Evolutionary conservation across 768 basidiomycete genomes (phyloP).

Genomic region (Dentipellis sp.): DNA sequence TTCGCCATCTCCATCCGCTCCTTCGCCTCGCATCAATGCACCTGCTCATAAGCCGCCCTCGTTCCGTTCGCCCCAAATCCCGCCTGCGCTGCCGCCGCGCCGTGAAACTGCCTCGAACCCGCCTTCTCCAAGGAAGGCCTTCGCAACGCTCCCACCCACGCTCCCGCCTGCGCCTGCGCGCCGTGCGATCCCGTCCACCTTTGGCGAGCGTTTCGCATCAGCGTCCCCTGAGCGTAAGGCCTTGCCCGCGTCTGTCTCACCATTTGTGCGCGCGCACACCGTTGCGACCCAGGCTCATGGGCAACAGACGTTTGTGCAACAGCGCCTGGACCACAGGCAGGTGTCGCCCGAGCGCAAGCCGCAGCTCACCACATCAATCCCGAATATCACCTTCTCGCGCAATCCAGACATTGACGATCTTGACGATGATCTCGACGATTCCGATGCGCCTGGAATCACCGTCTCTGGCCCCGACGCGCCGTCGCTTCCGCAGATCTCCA

Average conservation of each 20-base stretch:
- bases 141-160: slow-evolving; percentile 2
- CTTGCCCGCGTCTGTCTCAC: not conserved
- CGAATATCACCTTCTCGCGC: slow-evolving; percentile 2
- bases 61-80: not conserved
- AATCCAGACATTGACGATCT: not conserved
- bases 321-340: not conserved
- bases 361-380: not conserved
- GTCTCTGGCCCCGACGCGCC: slow-evolving; percentile 11
- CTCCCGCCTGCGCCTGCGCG: not conserved
- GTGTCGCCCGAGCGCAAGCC: not conserved
- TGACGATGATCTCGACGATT: not conserved
- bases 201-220: not conserved
- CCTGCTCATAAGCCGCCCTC: not conserved
- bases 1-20: slow-evolving; percentile 12
- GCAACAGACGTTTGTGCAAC: not conserved
- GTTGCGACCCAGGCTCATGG: not conserved
- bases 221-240: not conserved
- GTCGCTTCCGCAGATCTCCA: slow-evolving; percentile 9
- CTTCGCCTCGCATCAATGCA: not conserved
- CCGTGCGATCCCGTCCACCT: not conserved
- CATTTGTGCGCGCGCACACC: too few relatives aligned
- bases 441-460: slow-evolving; percentile 1
- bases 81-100: slow-evolving; percentile 1
- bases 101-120: slow-evolving; percentile 9
- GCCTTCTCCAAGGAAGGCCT: slow-evolving; percentile 10